A percentile compares a stretch with the other conserved stretches of the same genome.
These are phyloP conservation scores for Eimeria sp. DNA, from an alignment of 169 alveolate genomes.

Conservation along the genomic window DNA sequence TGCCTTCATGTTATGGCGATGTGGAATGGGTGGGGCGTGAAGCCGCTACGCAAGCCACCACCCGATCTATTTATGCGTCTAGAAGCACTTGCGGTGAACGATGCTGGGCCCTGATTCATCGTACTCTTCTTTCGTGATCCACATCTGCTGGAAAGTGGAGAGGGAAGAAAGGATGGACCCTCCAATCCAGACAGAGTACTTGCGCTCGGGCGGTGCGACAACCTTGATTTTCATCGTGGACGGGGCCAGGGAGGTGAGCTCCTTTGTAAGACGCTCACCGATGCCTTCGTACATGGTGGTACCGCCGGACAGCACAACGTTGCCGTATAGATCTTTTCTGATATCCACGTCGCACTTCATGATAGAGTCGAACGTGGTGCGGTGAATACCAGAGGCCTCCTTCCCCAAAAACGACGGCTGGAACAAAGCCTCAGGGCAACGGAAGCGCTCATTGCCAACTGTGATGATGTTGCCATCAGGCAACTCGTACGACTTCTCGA, in stretches of 20 bases:
- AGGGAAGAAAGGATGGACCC: slow-evolving; percentile 98
- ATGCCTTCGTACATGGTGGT: slow-evolving; percentile 98
- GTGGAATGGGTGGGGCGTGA: slow-evolving; percentile 1
- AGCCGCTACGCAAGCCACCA: slow-evolving; percentile 46
- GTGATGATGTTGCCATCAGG: slow-evolving; percentile 99
- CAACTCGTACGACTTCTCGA: slow-evolving; percentile 98
- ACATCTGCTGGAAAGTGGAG: slow-evolving; percentile 98
- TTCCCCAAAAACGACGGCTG: slow-evolving; percentile 93
- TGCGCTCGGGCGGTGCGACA: slow-evolving; percentile 99
- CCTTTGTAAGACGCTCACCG: slow-evolving; percentile 98
- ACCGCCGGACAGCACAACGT: slow-evolving; percentile 99
- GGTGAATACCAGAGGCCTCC: slow-evolving; percentile 98
- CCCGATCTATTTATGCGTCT: slow-evolving; percentile 24
- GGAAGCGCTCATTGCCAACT: slow-evolving; percentile 98
- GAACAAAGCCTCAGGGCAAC: slow-evolving; percentile 99
- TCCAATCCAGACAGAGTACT: slow-evolving; percentile 99
- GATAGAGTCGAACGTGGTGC: slow-evolving; percentile 97
- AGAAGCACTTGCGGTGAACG: slow-evolving; percentile 97
- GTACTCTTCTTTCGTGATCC: slow-evolving; percentile 99
- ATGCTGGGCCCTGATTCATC: slow-evolving; percentile 99
- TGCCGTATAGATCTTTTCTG: slow-evolving; percentile 97
- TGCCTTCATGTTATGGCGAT: slow-evolving; percentile 39
- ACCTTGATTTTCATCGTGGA: slow-evolving; percentile 98
- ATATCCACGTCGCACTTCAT: slow-evolving; percentile 98
- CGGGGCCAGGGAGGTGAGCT: slow-evolving; percentile 98